These are phyloP conservation scores for Pulveroboletus sp. DNA, from an alignment of 768 basidiomycete species.

Conservation along the genomic window DNA sequence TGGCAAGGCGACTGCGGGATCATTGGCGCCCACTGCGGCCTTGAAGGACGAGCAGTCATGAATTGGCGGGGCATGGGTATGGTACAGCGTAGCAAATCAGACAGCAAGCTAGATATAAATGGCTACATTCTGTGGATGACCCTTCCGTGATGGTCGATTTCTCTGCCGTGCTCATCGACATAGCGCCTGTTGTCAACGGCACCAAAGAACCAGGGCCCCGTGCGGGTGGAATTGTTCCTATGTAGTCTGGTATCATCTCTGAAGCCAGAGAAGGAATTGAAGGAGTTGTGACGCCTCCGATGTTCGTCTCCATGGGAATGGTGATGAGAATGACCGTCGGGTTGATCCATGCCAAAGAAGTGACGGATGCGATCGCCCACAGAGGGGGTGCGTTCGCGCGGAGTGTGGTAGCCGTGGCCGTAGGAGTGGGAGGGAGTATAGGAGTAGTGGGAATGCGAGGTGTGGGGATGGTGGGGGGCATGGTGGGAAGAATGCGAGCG, in stretches of 20 bases:
- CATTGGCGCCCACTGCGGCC: slow-evolving; percentile 67
- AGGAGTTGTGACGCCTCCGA: slow-evolving; percentile 26
- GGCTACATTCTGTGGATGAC: slow-evolving; percentile 23
- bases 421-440: slow-evolving; percentile 8
- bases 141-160: slow-evolving; percentile 23
- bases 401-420: slow-evolving; percentile 12
- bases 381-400: slow-evolving; percentile 19
- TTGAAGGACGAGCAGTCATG: slow-evolving; percentile 20
- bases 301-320: slow-evolving; percentile 2
- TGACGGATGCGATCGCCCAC: slow-evolving; percentile 36
- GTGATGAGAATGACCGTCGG: slow-evolving; percentile 1
- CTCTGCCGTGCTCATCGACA: slow-evolving; percentile 25
- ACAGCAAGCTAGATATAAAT: slow-evolving; percentile 7
- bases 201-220: slow-evolving; percentile 21
- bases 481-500: slow-evolving; percentile 18
- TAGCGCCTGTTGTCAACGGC: slow-evolving; percentile 14
- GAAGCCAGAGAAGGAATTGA: slow-evolving; percentile 14
- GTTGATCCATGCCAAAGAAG: slow-evolving; percentile 32
- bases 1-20: slow-evolving; percentile 48
- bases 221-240: slow-evolving; percentile 16
- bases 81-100: neutral
- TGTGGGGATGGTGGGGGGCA: slow-evolving; percentile 9
- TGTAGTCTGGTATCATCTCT: slow-evolving; percentile 15
- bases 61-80: neutral
- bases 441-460: slow-evolving; percentile 8